Evolutionary conservation across 75 land plant species (phyloP).

Genomic region (Isoetes taiwanensis): DNA sequence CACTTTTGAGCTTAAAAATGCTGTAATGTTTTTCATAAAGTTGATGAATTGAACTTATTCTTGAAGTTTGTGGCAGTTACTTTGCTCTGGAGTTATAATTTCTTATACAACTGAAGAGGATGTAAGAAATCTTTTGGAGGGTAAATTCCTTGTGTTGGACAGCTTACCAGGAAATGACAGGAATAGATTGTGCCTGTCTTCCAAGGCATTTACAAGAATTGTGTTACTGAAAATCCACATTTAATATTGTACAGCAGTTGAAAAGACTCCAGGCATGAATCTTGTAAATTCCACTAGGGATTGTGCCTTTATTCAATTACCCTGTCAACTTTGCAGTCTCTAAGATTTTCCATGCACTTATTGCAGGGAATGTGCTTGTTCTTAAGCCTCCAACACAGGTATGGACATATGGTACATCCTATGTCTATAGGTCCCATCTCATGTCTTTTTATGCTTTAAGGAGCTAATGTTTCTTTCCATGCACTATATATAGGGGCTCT

Average conservation of each 20-base stretch:
- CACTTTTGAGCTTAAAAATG: background rate
- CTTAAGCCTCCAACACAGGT: conserved; percentile 6
- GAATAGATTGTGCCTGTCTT: conserved; percentile 65
- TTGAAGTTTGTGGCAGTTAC: conserved; percentile 67
- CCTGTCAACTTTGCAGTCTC: conserved; percentile 1
- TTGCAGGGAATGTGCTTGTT: background rate
- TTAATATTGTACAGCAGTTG: too few relatives aligned
- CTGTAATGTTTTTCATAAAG: background rate
- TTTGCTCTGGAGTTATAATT: conserved; percentile 73
- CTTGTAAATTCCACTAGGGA: background rate
- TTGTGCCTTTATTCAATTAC: conserved; percentile 2
- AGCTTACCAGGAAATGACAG: conserved; percentile 92
- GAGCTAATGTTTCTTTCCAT: too few relatives aligned
- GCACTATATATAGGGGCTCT: too few relatives aligned
- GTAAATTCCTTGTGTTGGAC: conserved; percentile 64
- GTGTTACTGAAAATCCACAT: too few relatives aligned
- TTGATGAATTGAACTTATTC: background rate
- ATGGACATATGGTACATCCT: too few relatives aligned
- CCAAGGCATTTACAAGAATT: conserved; percentile 84
- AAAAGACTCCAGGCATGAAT: too few relatives aligned
- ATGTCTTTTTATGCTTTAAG: too few relatives aligned
- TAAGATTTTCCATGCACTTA: background rate
- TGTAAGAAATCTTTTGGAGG: conserved; percentile 68
- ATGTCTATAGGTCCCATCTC: too few relatives aligned
- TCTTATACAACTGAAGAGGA: conserved; percentile 89